Base-by-base conservation (phyloP, 176 grass and related monocot species). In the Eleusine coracana region DNA sequence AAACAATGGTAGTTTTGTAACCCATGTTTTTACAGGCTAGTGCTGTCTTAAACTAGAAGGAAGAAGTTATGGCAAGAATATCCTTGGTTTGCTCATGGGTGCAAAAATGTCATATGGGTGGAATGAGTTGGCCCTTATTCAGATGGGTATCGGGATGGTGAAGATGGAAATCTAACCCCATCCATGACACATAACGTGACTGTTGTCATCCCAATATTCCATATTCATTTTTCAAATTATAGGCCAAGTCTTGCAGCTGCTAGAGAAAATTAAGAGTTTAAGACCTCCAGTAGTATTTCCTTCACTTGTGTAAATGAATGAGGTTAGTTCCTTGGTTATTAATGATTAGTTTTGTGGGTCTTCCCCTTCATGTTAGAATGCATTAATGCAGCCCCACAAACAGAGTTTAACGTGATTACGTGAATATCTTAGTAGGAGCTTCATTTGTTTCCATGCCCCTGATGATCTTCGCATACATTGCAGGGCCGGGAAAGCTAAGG, bases 201-300 rank as follows among this genome's bases (percentile, higher is more conserved):
- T 74, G 6, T 66, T 83, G 20, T 18, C 15, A 66, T 41, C 40
- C 40, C 73, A 77, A 54, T 42, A 70, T 63, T 29, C 41, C 70
- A 21, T 52, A 2, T 52, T 48, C 41, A 54, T 54, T 54, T 18
- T 54, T 18, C 0, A 21, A 56, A 56, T 21, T 5, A 56, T 7
- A 7, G 0, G 52, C 18, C 17, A 56, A 56, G 0, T 55, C 50
- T 21, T 56, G 18, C 18, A 20, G 17, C 18, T 56, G 5, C 21
- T 56, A 21, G 52, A 56, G 56, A 21, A 23, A 59, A n/a, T 9
- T 23, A 10, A n/a, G n/a, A n/a, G n/a, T n/a, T n/a, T n/a, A n/a
- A 56, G 21, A 21, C 8, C 58, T 61, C n/a, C 20, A 58, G 20
- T 25, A 3, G 25, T 7, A 21, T 23, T 41, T 70, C 15, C 15